A percentile compares a stretch with the other conserved stretches of the same genome.
These are phyloP conservation scores for Vaucheria bursata DNA, from an alignment of 352 stramenopile species.

Conservation along the genomic window DNA sequence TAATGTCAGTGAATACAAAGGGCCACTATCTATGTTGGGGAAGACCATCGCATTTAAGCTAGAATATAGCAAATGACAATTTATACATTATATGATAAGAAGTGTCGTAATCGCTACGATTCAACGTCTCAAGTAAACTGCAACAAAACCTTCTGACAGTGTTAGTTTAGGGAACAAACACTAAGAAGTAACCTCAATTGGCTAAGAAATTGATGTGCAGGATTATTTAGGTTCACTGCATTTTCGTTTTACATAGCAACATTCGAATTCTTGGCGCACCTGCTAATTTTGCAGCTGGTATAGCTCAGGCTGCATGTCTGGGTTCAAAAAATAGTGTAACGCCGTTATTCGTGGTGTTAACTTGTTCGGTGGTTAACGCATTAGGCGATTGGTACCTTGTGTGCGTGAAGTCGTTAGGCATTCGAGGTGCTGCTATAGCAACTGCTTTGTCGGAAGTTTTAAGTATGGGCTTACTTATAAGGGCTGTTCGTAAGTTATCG, in stretches of 20 bases:
- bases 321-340: conserved; percentile 61
- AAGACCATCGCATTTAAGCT: too few relatives aligned
- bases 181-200: too few relatives aligned
- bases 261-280: conserved; percentile 60
- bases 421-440: conserved; percentile 45
- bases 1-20: too few relatives aligned
- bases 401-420: conserved; percentile 22
- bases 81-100: too few relatives aligned
- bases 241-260: background rate
- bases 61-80: too few relatives aligned
- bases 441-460: conserved; percentile 49
- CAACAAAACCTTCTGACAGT: too few relatives aligned
- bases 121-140: too few relatives aligned
- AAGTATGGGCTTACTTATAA: conserved; percentile 34
- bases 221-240: background rate
- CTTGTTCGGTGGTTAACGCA: conserved; percentile 57
- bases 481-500: conserved; percentile 23
- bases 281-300: conserved; percentile 54
- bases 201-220: too few relatives aligned
- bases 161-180: too few relatives aligned
- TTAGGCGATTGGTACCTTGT: conserved; percentile 57
- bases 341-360: conserved; percentile 56
- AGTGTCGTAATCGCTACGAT: too few relatives aligned
- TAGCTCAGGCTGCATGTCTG: conserved; percentile 57
- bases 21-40: too few relatives aligned